These are phyloP conservation scores for Perkinsus olseni DNA, from an alignment of 169 alveolate species.

Conservation along the genomic window DNA sequence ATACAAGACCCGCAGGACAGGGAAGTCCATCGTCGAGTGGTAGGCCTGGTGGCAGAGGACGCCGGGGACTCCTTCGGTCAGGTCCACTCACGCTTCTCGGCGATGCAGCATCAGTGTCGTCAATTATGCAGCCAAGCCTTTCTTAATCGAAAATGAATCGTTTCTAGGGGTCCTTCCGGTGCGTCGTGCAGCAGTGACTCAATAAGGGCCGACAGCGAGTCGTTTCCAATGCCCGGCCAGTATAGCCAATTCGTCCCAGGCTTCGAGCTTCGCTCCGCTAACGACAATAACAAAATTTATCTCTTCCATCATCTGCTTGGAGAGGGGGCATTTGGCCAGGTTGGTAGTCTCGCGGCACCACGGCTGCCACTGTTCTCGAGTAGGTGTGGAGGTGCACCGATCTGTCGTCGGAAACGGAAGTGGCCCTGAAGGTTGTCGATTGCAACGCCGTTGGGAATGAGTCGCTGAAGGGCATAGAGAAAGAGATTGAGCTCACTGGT, in stretches of 20 bases:
- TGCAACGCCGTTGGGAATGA: neutral
- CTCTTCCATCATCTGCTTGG: neutral
- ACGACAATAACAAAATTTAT: neutral
- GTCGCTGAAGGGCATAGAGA: neutral
- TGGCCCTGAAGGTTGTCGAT: neutral
- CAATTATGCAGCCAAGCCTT: neutral
- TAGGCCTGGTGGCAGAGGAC: neutral
- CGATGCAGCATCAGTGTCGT: neutral
- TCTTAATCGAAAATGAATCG: neutral
- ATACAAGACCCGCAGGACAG: neutral
- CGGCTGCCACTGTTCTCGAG: neutral
- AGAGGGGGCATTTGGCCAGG: neutral
- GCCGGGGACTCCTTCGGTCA: neutral
- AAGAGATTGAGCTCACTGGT: neutral
- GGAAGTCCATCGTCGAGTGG: neutral
- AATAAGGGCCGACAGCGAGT: neutral
- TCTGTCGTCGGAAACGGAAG: neutral
- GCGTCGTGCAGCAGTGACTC: neutral
- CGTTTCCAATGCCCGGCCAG: neutral
- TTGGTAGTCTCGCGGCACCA: neutral
- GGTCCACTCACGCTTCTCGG: neutral
- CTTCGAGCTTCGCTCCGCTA: slow-evolving; percentile 2
- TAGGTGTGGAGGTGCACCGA: neutral
- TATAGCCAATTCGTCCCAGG: neutral
- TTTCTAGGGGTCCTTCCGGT: too few relatives aligned